Evolutionary conservation across 257 asterid genomes (phyloP).

Genomic region (Solanum virginianum): DNA sequence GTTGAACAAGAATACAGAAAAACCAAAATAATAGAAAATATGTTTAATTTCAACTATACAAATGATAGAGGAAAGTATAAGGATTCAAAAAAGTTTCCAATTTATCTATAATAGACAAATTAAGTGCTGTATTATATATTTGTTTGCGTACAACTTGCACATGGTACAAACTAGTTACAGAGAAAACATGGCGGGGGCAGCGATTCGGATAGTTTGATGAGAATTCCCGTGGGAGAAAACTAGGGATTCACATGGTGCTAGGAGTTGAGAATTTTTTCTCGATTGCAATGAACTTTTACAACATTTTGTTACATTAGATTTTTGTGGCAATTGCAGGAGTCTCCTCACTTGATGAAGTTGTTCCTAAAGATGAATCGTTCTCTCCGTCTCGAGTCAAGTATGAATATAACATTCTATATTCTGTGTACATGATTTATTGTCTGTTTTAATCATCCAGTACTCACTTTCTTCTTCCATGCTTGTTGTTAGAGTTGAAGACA

Average conservation of each 20-base stretch:
- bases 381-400: conserved; percentile 73
- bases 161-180: too few relatives aligned
- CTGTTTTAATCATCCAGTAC: conserved; percentile 14
- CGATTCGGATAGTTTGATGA: too few relatives aligned
- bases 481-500: conserved; percentile 54
- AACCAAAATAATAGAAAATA: neutral
- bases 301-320: neutral
- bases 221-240: neutral
- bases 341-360: conserved; percentile 49
- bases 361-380: conserved; percentile 54
- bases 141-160: too few relatives aligned
- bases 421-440: neutral
- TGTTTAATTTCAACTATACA: too few relatives aligned
- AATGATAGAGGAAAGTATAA: too few relatives aligned
- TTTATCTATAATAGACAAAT: too few relatives aligned
- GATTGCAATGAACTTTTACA: neutral
- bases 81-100: too few relatives aligned
- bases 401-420: conserved; percentile 4
- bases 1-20: neutral
- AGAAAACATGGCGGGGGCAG: too few relatives aligned
- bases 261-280: neutral
- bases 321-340: conserved; percentile 13
- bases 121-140: too few relatives aligned
- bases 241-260: neutral
- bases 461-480: neutral